Conservation (phyloP, 345 rosid species). For the Excoecaria cochinchinensis region DNA sequence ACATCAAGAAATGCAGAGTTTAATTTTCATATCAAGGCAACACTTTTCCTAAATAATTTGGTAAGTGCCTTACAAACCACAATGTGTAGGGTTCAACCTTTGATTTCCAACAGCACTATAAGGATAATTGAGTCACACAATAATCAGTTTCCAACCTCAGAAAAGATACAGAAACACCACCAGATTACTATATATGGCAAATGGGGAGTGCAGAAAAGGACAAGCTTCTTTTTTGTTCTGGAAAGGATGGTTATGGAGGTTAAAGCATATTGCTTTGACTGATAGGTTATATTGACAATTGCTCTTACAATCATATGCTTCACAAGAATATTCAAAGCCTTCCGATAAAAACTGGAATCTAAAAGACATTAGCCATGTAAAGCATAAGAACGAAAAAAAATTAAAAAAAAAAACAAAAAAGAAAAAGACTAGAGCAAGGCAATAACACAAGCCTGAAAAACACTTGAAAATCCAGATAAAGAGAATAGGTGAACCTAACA, state of each 20-base stretch:
- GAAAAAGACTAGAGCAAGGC: background rate
- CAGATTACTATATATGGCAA: background rate
- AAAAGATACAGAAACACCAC: background rate
- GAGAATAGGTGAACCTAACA: background rate
- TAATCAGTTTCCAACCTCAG: background rate
- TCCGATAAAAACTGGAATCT: background rate
- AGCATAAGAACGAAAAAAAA: no score
- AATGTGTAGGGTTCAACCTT: background rate
- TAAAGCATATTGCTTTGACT: background rate
- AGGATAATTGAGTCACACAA: background rate
- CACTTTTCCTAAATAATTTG: background rate
- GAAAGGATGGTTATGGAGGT: no score
- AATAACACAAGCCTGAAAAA: background rate
- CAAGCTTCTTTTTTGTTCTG: background rate
- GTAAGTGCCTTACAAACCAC: background rate
- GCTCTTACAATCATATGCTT: background rate
- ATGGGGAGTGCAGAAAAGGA: background rate
- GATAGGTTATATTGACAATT: background rate
- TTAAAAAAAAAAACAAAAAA: no score
- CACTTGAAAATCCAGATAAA: background rate
- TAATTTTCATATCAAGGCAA: background rate
- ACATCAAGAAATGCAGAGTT: background rate
- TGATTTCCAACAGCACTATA: background rate
- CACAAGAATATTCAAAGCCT: background rate
- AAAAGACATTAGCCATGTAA: background rate